Evolutionary conservation across 169 alveolate genomes (phyloP).

Genomic region (Eimeria sp.): DNA sequence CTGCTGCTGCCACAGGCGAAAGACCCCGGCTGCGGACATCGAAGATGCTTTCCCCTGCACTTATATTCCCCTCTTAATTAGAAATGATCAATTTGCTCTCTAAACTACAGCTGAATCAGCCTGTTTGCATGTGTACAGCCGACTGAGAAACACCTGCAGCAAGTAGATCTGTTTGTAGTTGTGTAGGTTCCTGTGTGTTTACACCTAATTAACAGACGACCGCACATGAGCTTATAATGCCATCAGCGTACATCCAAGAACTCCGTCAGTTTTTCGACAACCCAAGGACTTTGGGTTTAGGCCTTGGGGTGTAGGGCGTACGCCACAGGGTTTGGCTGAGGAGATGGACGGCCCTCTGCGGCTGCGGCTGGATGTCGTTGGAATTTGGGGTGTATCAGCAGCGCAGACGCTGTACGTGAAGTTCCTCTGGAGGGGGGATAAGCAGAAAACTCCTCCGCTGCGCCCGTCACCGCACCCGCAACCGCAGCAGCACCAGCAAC

Average conservation of each 20-base stretch:
- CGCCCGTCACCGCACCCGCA: background rate
- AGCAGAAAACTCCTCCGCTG: slow-evolving; percentile 50
- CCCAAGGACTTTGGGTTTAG: background rate
- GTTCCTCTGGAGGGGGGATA: slow-evolving; percentile 79
- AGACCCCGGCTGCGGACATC: background rate
- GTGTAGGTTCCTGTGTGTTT: background rate
- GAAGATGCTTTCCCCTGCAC: background rate
- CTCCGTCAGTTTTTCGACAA: background rate
- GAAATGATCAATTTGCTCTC: background rate
- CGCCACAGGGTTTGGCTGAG: background rate
- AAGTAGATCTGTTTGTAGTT: background rate
- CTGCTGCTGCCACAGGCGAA: background rate
- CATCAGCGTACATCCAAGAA: background rate
- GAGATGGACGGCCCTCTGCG: slow-evolving; percentile 20
- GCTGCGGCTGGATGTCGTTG: slow-evolving; percentile 37
- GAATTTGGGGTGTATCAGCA: background rate
- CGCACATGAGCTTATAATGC: background rate
- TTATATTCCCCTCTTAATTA: background rate
- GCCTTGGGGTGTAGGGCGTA: background rate
- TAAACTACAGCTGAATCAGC: background rate
- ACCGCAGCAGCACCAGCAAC: slow-evolving; percentile 7
- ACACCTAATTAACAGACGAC: background rate
- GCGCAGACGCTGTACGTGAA: slow-evolving; percentile 33
- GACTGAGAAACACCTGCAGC: slow-evolving; percentile 3
- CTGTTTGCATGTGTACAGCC: background rate